Evolutionary conservation across 2,329 filamentous ascomycete genomes (phyloP).

Genomic region (Juglanconis juglandina): DNA sequence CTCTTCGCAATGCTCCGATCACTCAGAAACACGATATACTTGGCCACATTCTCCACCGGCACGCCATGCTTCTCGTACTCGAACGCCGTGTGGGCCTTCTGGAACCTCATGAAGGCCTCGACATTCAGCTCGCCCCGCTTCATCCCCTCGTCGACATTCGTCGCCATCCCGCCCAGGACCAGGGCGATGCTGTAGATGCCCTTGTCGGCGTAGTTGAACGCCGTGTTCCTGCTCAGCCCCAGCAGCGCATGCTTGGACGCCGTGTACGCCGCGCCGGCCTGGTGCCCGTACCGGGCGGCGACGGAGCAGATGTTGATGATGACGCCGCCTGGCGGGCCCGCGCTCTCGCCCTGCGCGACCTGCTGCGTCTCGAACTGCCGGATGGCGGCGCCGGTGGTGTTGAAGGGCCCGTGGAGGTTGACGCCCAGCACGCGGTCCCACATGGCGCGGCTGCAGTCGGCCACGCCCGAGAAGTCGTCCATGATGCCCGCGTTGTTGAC

Average conservation of each 20-base stretch:
- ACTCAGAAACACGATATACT: slow-evolving; percentile 35
- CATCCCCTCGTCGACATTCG: slow-evolving; percentile 50
- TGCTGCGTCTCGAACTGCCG: slow-evolving; percentile 32
- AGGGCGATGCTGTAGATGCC: slow-evolving; percentile 51
- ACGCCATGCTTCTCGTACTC: slow-evolving; percentile 28
- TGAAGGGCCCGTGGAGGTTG: slow-evolving; percentile 41
- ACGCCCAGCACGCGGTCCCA: slow-evolving; percentile 39
- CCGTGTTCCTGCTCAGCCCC: slow-evolving; percentile 51
- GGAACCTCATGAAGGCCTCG: slow-evolving; percentile 28
- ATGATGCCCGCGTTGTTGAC: slow-evolving; percentile 43
- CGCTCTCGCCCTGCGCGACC: slow-evolving; percentile 14
- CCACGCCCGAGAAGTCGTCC: slow-evolving; percentile 38
- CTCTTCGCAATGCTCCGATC: slow-evolving; percentile 30
- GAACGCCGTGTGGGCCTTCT: slow-evolving; percentile 27
- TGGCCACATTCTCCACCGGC: slow-evolving; percentile 34
- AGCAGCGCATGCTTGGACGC: slow-evolving; percentile 41
- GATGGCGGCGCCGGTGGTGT: slow-evolving; percentile 42
- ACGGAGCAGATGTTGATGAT: slow-evolving; percentile 41
- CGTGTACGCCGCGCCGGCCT: slow-evolving; percentile 42
- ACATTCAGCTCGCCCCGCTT: slow-evolving; percentile 29
- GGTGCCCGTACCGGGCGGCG: slow-evolving; percentile 34
- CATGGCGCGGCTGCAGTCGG: slow-evolving; percentile 33
- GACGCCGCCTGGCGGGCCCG: slow-evolving; percentile 28
- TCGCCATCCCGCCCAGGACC: slow-evolving; percentile 51
- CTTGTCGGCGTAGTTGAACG: slow-evolving; percentile 50